Percentiles rank a stretch among this genome's conserved stretches.
phyloP scores from a whole-genome alignment of 257 asterid species.

The Gentiana macrophylla region DNA sequence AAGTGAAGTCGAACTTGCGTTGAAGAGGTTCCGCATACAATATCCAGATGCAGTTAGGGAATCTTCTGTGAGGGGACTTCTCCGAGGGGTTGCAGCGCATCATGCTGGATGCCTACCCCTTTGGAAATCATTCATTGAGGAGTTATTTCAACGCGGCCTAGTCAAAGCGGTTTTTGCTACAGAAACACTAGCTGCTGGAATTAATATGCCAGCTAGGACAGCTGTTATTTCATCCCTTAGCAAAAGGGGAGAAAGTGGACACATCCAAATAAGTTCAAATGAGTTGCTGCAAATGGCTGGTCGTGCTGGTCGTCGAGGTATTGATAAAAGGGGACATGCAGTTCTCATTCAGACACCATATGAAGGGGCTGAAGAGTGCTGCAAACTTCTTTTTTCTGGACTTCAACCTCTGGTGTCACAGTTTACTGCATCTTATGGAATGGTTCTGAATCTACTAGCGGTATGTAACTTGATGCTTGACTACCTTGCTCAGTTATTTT shows the following conservation, averaged over 20 bases:
- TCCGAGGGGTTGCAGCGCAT: conserved; percentile 93
- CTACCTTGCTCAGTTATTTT: too few species aligned
- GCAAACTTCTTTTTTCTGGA: conserved; percentile 90
- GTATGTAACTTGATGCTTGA: conserved; percentile 29
- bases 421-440: conserved; percentile 96
- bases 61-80: conserved; percentile 84
- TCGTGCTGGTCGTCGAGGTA: conserved; percentile 99
- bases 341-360: conserved; percentile 84
- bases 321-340: conserved; percentile 84
- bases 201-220: conserved; percentile 99
- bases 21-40: conserved; percentile 67
- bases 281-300: conserved; percentile 99
- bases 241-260: conserved; percentile 90
- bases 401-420: conserved; percentile 94
- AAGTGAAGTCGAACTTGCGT: conserved; percentile 83
- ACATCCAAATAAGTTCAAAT: conserved; percentile 61
- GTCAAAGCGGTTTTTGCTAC: conserved; percentile 98
- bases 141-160: conserved; percentile 82
- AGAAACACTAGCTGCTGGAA: conserved; percentile 99
- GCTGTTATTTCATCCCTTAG: conserved; percentile 89
- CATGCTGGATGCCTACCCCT: conserved; percentile 99
- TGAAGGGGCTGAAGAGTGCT: conserved; percentile 94
- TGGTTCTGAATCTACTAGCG: conserved; percentile 97
- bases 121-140: conserved; percentile 95
- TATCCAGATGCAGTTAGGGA: conserved; percentile 95